A percentile compares a stretch with the other conserved stretches of the same genome.
Evolutionary conservation across 1,284 basidiomycete species (phyloP).

Genomic region (Rhodotorula sp.): DNA sequence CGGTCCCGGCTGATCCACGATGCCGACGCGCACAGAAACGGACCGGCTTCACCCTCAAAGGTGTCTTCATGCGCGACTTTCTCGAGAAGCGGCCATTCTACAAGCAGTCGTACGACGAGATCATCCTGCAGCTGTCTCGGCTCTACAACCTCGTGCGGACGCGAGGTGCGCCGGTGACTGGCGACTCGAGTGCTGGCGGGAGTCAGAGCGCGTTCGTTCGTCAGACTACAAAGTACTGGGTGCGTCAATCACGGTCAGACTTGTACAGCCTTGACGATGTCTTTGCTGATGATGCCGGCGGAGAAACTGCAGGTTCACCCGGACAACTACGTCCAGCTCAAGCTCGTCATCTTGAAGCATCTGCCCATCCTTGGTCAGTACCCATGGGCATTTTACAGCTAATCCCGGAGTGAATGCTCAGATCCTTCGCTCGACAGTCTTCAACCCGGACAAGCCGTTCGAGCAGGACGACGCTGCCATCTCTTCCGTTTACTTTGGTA

Average conservation of each 20-base stretch:
- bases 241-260: neutral
- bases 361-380: slow-evolving; percentile 83
- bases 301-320: slow-evolving; percentile 67
- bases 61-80: slow-evolving; percentile 77
- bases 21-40: slow-evolving; percentile 53
- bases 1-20: no score
- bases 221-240: slow-evolving; percentile 99
- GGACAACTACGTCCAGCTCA: slow-evolving; percentile 91
- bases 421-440: slow-evolving; percentile 60
- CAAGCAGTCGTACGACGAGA: slow-evolving; percentile 68
- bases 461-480: slow-evolving; percentile 79
- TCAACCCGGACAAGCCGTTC: slow-evolving; percentile 93
- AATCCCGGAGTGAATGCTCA: slow-evolving; percentile 7
- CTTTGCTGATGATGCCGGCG: no score
- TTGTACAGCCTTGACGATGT: no score
- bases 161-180: slow-evolving; percentile 87
- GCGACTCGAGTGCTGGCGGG: slow-evolving; percentile 91
- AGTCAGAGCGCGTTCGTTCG: slow-evolving; percentile 94
- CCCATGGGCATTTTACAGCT: neutral
- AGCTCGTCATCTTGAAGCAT: slow-evolving; percentile 89
- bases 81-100: slow-evolving; percentile 95
- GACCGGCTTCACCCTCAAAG: slow-evolving; percentile 60
- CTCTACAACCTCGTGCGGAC: slow-evolving; percentile 95
- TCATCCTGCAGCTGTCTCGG: slow-evolving; percentile 95
- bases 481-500: slow-evolving; percentile 59